These are phyloP conservation scores for Astraeus odoratus DNA, from an alignment of 768 basidiomycete species.

Conservation along the genomic window DNA sequence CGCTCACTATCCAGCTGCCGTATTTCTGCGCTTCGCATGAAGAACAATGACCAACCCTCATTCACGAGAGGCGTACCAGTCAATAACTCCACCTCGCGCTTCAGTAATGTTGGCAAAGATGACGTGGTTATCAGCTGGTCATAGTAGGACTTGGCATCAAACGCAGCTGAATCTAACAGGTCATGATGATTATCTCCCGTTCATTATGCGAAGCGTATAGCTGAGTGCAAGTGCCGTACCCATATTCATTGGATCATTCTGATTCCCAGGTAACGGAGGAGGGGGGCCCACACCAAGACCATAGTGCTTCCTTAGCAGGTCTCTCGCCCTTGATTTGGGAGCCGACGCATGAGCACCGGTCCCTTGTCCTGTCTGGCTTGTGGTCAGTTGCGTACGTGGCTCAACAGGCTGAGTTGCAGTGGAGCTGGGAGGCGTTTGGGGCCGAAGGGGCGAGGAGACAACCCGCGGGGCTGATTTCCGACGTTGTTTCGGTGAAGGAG, in stretches of 20 bases:
- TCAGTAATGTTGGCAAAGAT: constrained; percentile 64
- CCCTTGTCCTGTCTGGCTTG: constrained; percentile 18
- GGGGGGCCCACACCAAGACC: constrained; percentile 75
- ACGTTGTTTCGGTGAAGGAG: constrained; percentile 13
- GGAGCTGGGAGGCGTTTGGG: constrained; percentile 28
- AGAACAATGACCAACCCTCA: background rate
- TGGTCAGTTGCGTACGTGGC: constrained; percentile 13
- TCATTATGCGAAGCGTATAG: background rate
- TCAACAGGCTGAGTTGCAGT: constrained; percentile 12
- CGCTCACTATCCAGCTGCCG: constrained; percentile 80
- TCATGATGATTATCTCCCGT: background rate
- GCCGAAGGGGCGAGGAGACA: constrained; percentile 40
- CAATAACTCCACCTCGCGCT: constrained; percentile 76
- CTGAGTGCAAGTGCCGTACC: constrained; percentile 39
- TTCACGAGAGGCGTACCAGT: constrained; percentile 39
- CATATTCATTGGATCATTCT: constrained; percentile 75
- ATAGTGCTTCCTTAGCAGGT: constrained; percentile 81
- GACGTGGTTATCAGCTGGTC: constrained; percentile 81
- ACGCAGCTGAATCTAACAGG: constrained; percentile 63
- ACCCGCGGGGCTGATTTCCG: constrained; percentile 26
- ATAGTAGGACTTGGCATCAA: constrained; percentile 81
- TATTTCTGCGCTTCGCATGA: constrained; percentile 54
- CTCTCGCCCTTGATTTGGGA: constrained; percentile 57
- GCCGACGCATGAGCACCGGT: constrained; percentile 23
- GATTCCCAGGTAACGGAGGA: constrained; percentile 47